phyloP scores from a whole-genome alignment of 768 basidiomycete species.

The Tephrocybe sp. region DNA sequence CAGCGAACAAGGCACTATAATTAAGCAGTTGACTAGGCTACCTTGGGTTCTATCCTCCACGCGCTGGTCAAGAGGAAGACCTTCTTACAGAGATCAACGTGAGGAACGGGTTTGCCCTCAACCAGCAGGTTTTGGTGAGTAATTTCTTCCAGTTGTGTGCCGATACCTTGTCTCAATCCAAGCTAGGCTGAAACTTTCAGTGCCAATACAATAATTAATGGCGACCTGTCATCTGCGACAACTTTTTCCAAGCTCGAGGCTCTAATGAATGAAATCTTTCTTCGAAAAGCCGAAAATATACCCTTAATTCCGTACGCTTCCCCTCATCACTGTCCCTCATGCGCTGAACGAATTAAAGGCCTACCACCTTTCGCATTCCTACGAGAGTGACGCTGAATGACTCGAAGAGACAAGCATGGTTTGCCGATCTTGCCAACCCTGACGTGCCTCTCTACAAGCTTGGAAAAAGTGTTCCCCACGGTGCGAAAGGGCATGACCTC shows the following conservation, averaged over 20 bases:
- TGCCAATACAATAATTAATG: slow-evolving; percentile 53
- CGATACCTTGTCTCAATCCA: neutral
- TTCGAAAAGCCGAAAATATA: slow-evolving; percentile 55
- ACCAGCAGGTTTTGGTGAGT: slow-evolving; percentile 59
- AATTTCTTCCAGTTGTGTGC: neutral
- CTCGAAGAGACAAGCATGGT: slow-evolving; percentile 78
- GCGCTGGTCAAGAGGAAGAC: slow-evolving; percentile 75
- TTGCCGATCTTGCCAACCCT: slow-evolving; percentile 78
- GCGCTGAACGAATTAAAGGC: slow-evolving; percentile 31
- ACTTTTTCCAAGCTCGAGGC: slow-evolving; percentile 64
- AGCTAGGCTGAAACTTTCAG: slow-evolving; percentile 65
- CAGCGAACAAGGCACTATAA: neutral
- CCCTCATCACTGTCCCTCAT: neutral
- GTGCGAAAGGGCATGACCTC: slow-evolving; percentile 82
- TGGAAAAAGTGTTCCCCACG: slow-evolving; percentile 84
- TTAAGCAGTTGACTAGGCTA: slow-evolving; percentile 51
- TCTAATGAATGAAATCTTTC: slow-evolving; percentile 76
- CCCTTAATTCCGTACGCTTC: slow-evolving; percentile 63
- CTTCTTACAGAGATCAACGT: slow-evolving; percentile 62
- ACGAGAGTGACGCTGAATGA: slow-evolving; percentile 83
- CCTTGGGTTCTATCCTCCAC: slow-evolving; percentile 74
- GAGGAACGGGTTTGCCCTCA: slow-evolving; percentile 61
- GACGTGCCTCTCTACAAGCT: slow-evolving; percentile 79
- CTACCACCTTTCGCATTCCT: slow-evolving; percentile 75
- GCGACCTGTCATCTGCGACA: slow-evolving; percentile 48